A percentile compares a stretch with the other conserved stretches of the same genome.
phyloP scores from a whole-genome alignment of 2,329 filamentous ascomycete species.

The Ceratocystis cacaofunesta region DNA sequence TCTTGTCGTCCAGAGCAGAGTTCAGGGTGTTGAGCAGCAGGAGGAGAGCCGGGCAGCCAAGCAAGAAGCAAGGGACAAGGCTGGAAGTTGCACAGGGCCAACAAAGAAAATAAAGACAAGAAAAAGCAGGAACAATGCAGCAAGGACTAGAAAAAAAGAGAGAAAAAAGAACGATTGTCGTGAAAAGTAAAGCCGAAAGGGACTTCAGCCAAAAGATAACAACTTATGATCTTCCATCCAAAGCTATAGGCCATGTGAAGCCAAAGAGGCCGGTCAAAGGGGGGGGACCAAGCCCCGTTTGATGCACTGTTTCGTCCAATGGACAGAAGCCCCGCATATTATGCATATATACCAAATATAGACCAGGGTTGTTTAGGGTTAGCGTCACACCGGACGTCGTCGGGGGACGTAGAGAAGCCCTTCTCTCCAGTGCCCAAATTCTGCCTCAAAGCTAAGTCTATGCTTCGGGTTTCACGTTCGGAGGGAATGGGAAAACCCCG shows the following conservation, averaged over 20 bases:
- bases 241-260: background rate
- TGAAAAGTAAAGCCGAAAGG: background rate
- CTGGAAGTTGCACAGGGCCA: background rate
- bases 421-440: too few relatives aligned
- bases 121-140: background rate
- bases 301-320: constrained; percentile 2
- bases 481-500: too few relatives aligned
- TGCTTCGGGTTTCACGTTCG: too few relatives aligned
- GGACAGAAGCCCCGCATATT: background rate
- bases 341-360: background rate
- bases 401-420: too few relatives aligned
- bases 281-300: background rate
- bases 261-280: background rate
- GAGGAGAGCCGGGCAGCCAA: background rate
- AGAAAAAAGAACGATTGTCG: background rate
- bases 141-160: background rate
- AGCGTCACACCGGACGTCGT: background rate
- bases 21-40: background rate
- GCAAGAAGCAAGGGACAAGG: background rate
- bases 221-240: background rate
- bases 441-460: too few relatives aligned
- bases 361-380: background rate
- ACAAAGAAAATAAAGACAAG: background rate
- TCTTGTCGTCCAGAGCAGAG: background rate
- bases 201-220: background rate